phyloP scores from a whole-genome alignment of 176 grass and related monocot genomes.

The bread wheat (Triticum aestivum) region DNA sequence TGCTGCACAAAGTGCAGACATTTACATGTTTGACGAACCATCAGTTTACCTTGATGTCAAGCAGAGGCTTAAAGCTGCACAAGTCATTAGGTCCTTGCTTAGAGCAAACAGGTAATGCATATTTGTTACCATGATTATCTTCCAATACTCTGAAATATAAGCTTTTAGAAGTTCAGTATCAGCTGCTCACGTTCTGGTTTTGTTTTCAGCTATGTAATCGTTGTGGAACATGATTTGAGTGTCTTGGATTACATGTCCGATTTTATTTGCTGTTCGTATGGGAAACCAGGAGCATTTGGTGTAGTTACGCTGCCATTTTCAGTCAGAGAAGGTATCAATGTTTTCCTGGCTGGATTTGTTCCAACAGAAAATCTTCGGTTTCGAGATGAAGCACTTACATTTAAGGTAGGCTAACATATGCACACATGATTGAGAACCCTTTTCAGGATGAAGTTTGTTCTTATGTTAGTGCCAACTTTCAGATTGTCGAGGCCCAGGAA shows the following conservation, averaged over 20 bases:
- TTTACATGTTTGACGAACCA: constrained; percentile 92
- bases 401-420: constrained; percentile 49
- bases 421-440: neutral
- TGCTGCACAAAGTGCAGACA: constrained; percentile 74
- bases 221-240: constrained; percentile 80
- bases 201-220: constrained; percentile 73
- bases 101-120: constrained; percentile 64
- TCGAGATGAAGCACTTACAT: constrained; percentile 71
- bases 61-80: constrained; percentile 85
- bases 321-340: constrained; percentile 81
- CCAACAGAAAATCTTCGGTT: constrained; percentile 86
- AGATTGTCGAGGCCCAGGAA: constrained; percentile 84
- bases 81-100: constrained; percentile 67
- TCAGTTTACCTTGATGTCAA: constrained; percentile 91
- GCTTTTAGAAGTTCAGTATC: neutral
- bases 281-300: constrained; percentile 76
- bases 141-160: neutral
- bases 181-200: neutral
- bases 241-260: constrained; percentile 87
- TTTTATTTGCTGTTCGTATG: constrained; percentile 88
- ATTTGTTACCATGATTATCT: constrained; percentile 12
- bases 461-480: constrained; percentile 2
- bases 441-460: neutral
- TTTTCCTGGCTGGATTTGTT: constrained; percentile 80
- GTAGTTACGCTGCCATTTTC: constrained; percentile 79